Conservation (phyloP, 345 rosid species). For the Aquilaria malaccensis region DNA sequence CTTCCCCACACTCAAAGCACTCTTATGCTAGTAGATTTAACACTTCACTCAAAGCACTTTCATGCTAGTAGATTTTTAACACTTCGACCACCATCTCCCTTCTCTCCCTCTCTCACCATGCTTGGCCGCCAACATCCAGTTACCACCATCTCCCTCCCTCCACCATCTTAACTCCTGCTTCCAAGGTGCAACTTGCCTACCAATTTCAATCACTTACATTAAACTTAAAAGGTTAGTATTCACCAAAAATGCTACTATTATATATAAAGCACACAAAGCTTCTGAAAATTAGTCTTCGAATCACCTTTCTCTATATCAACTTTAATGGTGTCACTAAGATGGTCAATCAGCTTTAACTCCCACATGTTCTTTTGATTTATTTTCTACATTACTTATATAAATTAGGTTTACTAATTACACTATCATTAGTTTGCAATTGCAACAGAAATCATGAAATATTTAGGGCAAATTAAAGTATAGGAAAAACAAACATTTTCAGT, state of each 20-base stretch:
- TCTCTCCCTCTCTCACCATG: too few relatives aligned
- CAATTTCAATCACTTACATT: background rate
- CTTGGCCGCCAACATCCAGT: too few relatives aligned
- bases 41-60: too few relatives aligned
- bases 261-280: slow-evolving; percentile 15
- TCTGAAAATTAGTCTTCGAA: slow-evolving; percentile 39
- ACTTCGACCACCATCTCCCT: too few relatives aligned
- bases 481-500: slow-evolving; percentile 29
- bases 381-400: slow-evolving; percentile 13
- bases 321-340: slow-evolving; percentile 30
- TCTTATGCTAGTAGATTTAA: too few relatives aligned
- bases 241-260: background rate
- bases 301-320: slow-evolving; percentile 25
- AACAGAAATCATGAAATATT: too few relatives aligned
- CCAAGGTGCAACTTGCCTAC: slow-evolving; percentile 40
- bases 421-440: too few relatives aligned
- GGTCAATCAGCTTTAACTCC: slow-evolving; percentile 29
- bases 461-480: background rate
- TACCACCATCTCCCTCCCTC: too few relatives aligned
- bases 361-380: slow-evolving; percentile 27
- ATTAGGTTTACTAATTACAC: background rate
- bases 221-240: background rate
- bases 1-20: too few relatives aligned
- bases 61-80: too few relatives aligned
- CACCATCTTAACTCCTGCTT: slow-evolving; percentile 35